Evolutionary conservation across 2,329 filamentous ascomycete species (phyloP), one percentile per base, ranked within the genome.

Genomic region (Nemania serpens): DNA sequence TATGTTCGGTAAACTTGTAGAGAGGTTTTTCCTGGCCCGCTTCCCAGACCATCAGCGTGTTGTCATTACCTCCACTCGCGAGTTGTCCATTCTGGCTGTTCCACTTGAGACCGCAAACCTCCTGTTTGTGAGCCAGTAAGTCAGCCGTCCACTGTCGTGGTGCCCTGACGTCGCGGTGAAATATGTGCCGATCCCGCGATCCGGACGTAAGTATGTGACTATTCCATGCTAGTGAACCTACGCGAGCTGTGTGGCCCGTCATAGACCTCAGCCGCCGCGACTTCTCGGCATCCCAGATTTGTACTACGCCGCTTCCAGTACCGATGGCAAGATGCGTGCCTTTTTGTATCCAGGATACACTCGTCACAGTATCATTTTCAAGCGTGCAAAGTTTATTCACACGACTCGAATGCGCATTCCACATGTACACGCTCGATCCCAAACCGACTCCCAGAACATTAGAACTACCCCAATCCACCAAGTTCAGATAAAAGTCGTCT

Each of bases 31-130:
- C 91, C 7, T 29, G n/a, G 88, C 91, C 60, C 97, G 83, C 74
- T 96, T 96, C 95, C 95, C 95, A 99, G 22, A 99, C 93, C 85
- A 98, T 95, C 47, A 99, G 83, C 75, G 98, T 98, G 79, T 99
- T 99, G 79, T 99, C 95, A 75, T 99, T 99, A 5, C 95, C 95
- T 51, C 95, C 95, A 57, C 91, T 96, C 12, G 95, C 95, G 25
- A 99, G 83, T 75, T 99, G 95, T 5, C 93, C 91, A 70, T 97
- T 94, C 69, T 98, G 93, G 59, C 91, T 91, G 71, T 99, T 99
- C 95, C 95, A 99, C 70, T 93, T 93, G 52, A 99, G 79, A 9
- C 95, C 95, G 73, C 95, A 99, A 12, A 99, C 92, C 77, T 99
- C 95, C 77, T 99, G 95, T 76, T 98, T 99, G 76, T 99, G 95